Evolutionary conservation across 805 yeast genomes (phyloP).

Genomic region (Candida manassasensis): DNA sequence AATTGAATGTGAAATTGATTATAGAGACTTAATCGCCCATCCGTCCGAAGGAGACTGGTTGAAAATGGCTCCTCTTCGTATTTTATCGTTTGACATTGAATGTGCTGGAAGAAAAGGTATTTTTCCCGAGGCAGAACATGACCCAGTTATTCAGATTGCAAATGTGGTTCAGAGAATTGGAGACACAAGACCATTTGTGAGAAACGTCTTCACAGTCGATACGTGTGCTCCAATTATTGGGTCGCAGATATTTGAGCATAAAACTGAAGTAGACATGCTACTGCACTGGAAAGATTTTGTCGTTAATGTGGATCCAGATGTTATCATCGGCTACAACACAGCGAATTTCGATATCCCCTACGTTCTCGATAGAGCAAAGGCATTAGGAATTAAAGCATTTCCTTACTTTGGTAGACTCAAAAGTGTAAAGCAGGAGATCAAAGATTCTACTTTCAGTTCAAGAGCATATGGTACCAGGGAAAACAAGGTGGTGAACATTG

Average conservation of each 20-base stretch:
- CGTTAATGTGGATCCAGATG: slow-evolving; percentile 86
- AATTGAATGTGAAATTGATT: slow-evolving; percentile 71
- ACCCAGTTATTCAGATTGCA: slow-evolving; percentile 95
- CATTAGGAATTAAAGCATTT: slow-evolving; percentile 60
- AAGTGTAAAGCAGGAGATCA: slow-evolving; percentile 67
- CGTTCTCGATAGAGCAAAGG: slow-evolving; percentile 77
- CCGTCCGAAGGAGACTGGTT: slow-evolving; percentile 92
- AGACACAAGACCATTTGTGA: slow-evolving; percentile 78
- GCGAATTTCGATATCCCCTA: slow-evolving; percentile 95
- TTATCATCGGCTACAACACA: slow-evolving; percentile 92
- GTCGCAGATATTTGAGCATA: slow-evolving; percentile 74
- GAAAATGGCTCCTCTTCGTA: slow-evolving; percentile 87
- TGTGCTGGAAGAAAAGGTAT: slow-evolving; percentile 97
- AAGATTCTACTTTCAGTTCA: slow-evolving; percentile 81
- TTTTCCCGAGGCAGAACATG: slow-evolving; percentile 91
- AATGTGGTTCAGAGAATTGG: slow-evolving; percentile 87
- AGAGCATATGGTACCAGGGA: slow-evolving; percentile 96
- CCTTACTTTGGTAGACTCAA: slow-evolving; percentile 83
- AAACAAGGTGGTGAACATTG: slow-evolving; percentile 84
- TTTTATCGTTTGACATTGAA: slow-evolving; percentile 93
- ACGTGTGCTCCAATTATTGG: slow-evolving; percentile 94
- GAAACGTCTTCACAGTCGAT: slow-evolving; percentile 91
- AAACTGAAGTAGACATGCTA: slow-evolving; percentile 77
- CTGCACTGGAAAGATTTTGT: slow-evolving; percentile 83
- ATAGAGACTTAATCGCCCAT: slow-evolving; percentile 67